phyloP scores from a whole-genome alignment of 192 early-diverging fungal genomes.

The Backusella tuberculispora region DNA sequence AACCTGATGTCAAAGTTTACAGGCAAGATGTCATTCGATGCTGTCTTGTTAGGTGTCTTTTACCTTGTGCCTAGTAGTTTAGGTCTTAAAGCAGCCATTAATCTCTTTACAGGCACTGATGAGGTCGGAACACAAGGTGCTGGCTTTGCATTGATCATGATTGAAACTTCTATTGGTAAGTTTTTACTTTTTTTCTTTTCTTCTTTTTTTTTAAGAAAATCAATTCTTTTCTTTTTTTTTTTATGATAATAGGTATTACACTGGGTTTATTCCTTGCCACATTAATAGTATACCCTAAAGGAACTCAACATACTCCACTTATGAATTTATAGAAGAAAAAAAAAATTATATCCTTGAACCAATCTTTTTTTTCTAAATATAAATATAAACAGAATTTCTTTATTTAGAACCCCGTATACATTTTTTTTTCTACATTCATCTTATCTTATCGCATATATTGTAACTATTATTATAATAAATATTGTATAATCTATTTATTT shows the following conservation, averaged over 20 bases:
- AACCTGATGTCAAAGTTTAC: slow-evolving; percentile 79
- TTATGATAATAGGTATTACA: slow-evolving; percentile 45
- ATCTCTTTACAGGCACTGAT: slow-evolving; percentile 9
- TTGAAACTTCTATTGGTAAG: slow-evolving; percentile 38
- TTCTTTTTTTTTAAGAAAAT: neutral
- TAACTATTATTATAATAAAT: no score
- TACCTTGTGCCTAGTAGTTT: slow-evolving; percentile 37
- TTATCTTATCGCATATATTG: no score
- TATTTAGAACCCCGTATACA: no score
- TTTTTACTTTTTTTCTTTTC: neutral
- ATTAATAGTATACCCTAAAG: slow-evolving; percentile 60
- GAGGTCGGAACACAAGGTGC: slow-evolving; percentile 38
- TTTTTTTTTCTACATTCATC: no score
- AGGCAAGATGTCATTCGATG: slow-evolving; percentile 74
- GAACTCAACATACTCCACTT: slow-evolving; percentile 48
- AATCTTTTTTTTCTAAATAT: no score
- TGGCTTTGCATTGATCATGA: slow-evolving; percentile 52
- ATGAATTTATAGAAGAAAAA: slow-evolving; percentile 26
- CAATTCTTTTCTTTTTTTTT: no score
- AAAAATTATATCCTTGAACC: no score
- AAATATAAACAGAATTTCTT: no score
- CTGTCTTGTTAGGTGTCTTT: slow-evolving; percentile 77
- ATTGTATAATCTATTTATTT: no score
- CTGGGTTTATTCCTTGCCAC: slow-evolving; percentile 71
- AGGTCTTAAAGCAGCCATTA: slow-evolving; percentile 35